phyloP scores from a whole-genome alignment of 1,284 basidiomycete genomes.

The Pterulicium gracile region DNA sequence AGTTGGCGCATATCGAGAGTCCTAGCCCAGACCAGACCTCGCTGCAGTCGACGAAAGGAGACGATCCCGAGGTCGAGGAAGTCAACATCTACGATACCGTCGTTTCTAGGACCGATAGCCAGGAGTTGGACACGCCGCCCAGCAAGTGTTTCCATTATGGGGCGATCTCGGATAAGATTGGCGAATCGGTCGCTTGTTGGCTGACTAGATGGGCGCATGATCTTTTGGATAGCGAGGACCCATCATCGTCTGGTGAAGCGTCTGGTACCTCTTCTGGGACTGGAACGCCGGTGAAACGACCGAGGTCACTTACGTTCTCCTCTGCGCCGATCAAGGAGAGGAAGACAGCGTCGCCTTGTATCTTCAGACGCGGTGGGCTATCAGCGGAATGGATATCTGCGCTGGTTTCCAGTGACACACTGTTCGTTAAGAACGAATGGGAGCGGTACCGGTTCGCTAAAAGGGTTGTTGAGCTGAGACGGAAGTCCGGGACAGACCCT shows the following conservation, averaged over 20 bases:
- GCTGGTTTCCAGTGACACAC: slow-evolving; percentile 66
- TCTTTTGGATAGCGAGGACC: slow-evolving; percentile 59
- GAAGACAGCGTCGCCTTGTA: slow-evolving; percentile 6
- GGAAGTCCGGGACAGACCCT: slow-evolving; percentile 31
- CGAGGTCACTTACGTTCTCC: background rate
- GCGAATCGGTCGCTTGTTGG: slow-evolving; percentile 86
- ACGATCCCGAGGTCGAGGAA: background rate
- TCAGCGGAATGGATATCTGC: slow-evolving; percentile 64
- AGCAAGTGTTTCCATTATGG: slow-evolving; percentile 59
- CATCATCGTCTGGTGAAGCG: no score
- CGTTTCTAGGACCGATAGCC: background rate
- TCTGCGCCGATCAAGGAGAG: no score
- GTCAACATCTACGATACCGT: background rate
- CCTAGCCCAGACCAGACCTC: background rate
- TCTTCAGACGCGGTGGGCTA: slow-evolving; percentile 45
- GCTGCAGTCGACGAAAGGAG: background rate
- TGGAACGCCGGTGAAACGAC: background rate
- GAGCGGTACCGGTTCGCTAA: slow-evolving; percentile 76
- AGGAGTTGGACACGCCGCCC: background rate
- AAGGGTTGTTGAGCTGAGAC: slow-evolving; percentile 63
- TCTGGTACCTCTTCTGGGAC: no score
- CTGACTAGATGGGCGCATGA: slow-evolving; percentile 79
- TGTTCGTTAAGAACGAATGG: slow-evolving; percentile 74
- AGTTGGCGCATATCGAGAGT: slow-evolving; percentile 45
- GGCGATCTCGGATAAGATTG: slow-evolving; percentile 78